Evolutionary conservation across 2,329 filamentous ascomycete species (phyloP).

Genomic region (Fusarium setosum): DNA sequence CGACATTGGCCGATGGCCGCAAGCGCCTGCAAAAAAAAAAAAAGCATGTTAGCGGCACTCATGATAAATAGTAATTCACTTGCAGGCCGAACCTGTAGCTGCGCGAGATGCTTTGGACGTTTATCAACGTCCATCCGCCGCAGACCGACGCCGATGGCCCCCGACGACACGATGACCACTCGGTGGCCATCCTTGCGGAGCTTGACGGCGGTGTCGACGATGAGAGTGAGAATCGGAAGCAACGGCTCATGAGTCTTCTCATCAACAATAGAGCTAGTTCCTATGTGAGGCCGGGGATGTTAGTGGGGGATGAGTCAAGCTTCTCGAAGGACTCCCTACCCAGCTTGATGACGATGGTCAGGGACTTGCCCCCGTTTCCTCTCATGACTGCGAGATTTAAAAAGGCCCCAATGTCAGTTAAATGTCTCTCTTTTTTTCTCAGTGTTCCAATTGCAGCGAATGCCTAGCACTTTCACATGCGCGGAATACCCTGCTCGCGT

Average conservation of each 20-base stretch:
- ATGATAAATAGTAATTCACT: background rate
- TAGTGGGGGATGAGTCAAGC: slow-evolving; percentile 28
- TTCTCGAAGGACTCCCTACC: slow-evolving; percentile 63
- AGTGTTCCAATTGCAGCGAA: slow-evolving; percentile 3
- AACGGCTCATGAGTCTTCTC: slow-evolving; percentile 95
- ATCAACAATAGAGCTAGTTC: slow-evolving; percentile 98
- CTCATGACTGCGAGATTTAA: slow-evolving; percentile 67
- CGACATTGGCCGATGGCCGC: slow-evolving; percentile 97
- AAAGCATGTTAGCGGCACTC: slow-evolving; percentile 15
- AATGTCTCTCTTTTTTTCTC: slow-evolving; percentile 29
- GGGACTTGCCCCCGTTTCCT: slow-evolving; percentile 57
- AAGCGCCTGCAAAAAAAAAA: slow-evolving; percentile 68
- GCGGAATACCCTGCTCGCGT: background rate
- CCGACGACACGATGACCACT: slow-evolving; percentile 96
- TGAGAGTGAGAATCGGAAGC: slow-evolving; percentile 88
- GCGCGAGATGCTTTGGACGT: slow-evolving; percentile 88
- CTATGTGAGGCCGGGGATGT: slow-evolving; percentile 65
- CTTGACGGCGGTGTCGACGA: slow-evolving; percentile 92
- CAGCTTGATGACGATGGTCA: slow-evolving; percentile 83
- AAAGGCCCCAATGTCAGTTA: slow-evolving; percentile 62
- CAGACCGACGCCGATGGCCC: slow-evolving; percentile 94
- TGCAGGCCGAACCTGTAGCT: slow-evolving; percentile 73
- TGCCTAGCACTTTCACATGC: slow-evolving; percentile 23
- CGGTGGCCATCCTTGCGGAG: slow-evolving; percentile 91
- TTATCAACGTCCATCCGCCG: slow-evolving; percentile 89